Evolutionary conservation across 768 basidiomycete genomes (phyloP).

Genomic region (Suillus weaverae): DNA sequence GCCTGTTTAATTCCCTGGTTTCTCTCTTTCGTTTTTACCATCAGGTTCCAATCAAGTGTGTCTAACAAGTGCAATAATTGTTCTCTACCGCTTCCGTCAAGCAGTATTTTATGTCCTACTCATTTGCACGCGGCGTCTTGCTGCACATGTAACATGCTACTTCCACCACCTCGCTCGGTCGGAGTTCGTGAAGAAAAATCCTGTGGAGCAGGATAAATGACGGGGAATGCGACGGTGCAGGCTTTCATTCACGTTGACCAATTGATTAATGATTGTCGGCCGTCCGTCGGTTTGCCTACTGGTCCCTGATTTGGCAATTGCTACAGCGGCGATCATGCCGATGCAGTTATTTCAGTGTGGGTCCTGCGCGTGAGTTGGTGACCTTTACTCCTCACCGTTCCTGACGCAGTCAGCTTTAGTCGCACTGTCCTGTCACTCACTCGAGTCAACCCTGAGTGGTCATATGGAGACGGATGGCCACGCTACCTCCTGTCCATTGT

Average conservation of each 20-base stretch:
- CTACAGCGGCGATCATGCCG: background rate
- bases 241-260: background rate
- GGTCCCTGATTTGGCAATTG: conserved; percentile 6
- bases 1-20: conserved; percentile 27
- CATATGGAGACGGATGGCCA: background rate
- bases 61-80: conserved; percentile 32
- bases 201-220: conserved; percentile 2
- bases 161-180: conserved; percentile 13
- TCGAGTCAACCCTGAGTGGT: background rate
- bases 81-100: conserved; percentile 23
- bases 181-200: conserved; percentile 12
- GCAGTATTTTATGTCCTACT: conserved; percentile 33
- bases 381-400: background rate
- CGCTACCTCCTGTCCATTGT: conserved; percentile 1
- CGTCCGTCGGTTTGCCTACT: background rate
- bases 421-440: conserved; percentile 1
- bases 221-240: conserved; percentile 2
- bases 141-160: conserved; percentile 23
- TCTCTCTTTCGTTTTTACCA: conserved; percentile 17
- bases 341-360: conserved; percentile 8
- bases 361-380: conserved; percentile 2
- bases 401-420: background rate
- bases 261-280: conserved; percentile 7
- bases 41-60: conserved; percentile 18
- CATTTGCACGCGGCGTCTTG: conserved; percentile 18